Conservation (phyloP, 495 filamentous ascomycete genomes). For the Aspergillus diversus region DNA sequence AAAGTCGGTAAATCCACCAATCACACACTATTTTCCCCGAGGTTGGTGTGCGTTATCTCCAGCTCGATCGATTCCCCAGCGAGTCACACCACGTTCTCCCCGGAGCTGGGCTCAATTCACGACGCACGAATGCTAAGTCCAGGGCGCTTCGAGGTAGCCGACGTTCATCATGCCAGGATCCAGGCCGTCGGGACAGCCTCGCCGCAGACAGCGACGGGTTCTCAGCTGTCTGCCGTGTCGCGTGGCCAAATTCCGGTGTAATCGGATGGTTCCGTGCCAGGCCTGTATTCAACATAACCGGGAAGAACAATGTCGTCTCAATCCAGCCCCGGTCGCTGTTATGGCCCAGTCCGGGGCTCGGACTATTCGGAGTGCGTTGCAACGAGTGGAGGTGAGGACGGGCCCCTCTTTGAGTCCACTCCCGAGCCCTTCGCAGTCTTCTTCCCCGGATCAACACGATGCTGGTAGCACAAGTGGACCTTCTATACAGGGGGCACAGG, state of each 20-base stretch:
- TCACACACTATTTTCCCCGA: too few relatives aligned
- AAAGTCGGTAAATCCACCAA: too few relatives aligned
- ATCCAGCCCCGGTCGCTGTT: neutral
- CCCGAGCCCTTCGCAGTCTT: neutral
- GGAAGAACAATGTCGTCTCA: neutral
- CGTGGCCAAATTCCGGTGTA: neutral
- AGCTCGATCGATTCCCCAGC: too few relatives aligned
- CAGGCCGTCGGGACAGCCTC: too few relatives aligned
- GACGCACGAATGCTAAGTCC: too few relatives aligned
- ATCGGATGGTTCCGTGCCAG: neutral
- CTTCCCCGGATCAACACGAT: neutral
- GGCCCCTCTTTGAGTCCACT: neutral
- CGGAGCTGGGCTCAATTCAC: too few relatives aligned
- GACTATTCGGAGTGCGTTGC: neutral
- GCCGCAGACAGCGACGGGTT: too few relatives aligned
- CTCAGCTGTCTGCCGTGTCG: constrained; percentile 11
- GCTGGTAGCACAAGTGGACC: neutral
- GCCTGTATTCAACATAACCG: neutral
- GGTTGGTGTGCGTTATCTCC: too few relatives aligned
- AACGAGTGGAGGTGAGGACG: neutral
- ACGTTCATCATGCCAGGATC: too few relatives aligned
- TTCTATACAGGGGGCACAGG: neutral
- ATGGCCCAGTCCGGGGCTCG: neutral
- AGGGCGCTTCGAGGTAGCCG: too few relatives aligned
- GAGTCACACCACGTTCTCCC: too few relatives aligned